Base-by-base conservation (phyloP, 2,329 filamentous ascomycete species). In the Epicoccum sorghinum region DNA sequence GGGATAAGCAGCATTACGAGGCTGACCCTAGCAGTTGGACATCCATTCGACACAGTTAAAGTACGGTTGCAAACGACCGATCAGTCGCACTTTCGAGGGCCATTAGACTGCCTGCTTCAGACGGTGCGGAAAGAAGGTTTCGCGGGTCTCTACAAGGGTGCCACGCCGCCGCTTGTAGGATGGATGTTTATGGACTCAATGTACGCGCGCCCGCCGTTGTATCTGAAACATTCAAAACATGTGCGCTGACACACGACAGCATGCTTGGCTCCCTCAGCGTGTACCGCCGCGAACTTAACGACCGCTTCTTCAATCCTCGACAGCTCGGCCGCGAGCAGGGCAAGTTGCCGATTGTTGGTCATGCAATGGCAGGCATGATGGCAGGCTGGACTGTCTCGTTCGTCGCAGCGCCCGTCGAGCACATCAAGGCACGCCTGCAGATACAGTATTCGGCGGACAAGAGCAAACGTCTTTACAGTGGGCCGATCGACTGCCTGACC, bases 101-200 rank as follows among this genome's bases (percentile, higher is more conserved):
- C 95, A 0, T 74, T 96, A 29, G 88, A 96, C 74, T 98, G 95
- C 71, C 79, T 96, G 8, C 75, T 89, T 51, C 88, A 93, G 73
- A 99, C 95, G 8, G 62, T 98, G 25, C 86, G 89, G 56, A 89
- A 92, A 71, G 95, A 99, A 76, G 93, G 93, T 42, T 77, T 96
- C 41, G 78, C 82, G 45, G 95, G 91, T 3, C 80, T 99, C 37
- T 99, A 98, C 83, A 99, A 98, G 79, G 93, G 93, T 67, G 92
- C 92, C 9, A 91, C 90, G 25, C 93, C 93, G 51, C 95, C 95
- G 47, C 81, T 98, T 43, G 86, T 97, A 46, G 95, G 95, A 66
- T 98, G 95, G 95, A 96, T 98, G 89, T 91, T 96, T 69, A 98
- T 98, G 93, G 95, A 99, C 79, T 86, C 83, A 49, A 74, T 89